Evolutionary conservation across 225 moss, liverwort and hornwort genomes (phyloP).

Genomic region (Straminergon stramineum): DNA sequence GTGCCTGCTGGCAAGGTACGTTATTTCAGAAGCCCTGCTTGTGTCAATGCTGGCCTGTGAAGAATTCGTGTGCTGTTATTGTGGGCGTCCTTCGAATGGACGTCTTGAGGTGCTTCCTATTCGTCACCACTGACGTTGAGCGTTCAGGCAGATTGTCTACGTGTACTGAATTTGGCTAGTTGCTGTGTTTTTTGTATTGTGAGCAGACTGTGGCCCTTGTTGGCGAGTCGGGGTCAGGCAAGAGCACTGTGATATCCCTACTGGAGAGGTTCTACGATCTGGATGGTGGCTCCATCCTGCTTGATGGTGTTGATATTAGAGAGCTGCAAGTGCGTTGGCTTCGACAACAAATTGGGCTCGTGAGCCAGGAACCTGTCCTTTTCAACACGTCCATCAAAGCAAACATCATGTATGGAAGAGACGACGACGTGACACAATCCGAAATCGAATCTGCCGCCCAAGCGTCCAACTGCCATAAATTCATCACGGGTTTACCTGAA

Average conservation of each 20-base stretch:
- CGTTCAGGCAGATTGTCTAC: background rate
- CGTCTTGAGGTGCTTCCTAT: background rate
- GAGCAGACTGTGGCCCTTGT: conserved; percentile 39
- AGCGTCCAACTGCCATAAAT: conserved; percentile 57
- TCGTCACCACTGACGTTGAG: background rate
- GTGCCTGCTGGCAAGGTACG: conserved; percentile 31
- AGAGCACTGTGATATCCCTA: conserved; percentile 36
- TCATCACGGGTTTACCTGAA: conserved; percentile 43
- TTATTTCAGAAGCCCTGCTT: background rate
- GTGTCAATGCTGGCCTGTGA: background rate
- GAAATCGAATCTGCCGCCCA: conserved; percentile 56
- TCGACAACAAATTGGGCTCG: conserved; percentile 69
- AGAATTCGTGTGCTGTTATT: background rate
- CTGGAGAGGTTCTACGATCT: conserved; percentile 41
- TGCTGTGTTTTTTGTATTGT: background rate
- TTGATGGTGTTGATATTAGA: conserved; percentile 37
- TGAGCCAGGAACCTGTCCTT: conserved; percentile 69
- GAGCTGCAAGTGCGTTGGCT: conserved; percentile 62
- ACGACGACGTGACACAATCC: conserved; percentile 22
- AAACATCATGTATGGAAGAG: conserved; percentile 67
- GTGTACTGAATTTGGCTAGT: background rate
- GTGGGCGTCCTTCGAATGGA: background rate
- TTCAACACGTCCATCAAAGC: conserved; percentile 58
- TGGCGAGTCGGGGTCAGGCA: conserved; percentile 30
- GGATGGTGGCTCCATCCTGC: conserved; percentile 4